These are phyloP conservation scores for Barnettozyma pratensis DNA, from an alignment of 805 yeast species.

Conservation along the genomic window DNA sequence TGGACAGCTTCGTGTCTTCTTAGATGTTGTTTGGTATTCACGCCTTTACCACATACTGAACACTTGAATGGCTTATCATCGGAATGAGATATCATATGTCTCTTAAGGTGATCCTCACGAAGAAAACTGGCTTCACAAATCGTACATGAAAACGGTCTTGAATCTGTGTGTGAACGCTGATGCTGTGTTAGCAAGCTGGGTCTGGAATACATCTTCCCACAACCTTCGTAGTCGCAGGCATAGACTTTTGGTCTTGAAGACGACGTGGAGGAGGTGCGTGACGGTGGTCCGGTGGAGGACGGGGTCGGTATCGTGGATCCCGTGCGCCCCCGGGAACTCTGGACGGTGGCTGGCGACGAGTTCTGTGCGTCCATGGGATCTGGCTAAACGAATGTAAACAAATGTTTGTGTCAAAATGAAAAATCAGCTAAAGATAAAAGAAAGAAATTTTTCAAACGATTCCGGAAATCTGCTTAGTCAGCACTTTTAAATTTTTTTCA, in stretches of 20 bases:
- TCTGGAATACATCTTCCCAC: constrained; percentile 71
- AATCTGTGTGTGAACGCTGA: constrained; percentile 67
- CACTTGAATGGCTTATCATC: constrained; percentile 69
- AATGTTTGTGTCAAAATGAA: neutral
- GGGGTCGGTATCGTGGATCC: neutral
- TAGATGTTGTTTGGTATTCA: constrained; percentile 74
- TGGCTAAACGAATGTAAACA: neutral
- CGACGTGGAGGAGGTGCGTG: constrained; percentile 21
- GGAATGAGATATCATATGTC: constrained; percentile 66
- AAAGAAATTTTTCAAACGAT: no score
- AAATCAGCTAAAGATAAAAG: no score
- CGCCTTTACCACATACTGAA: constrained; percentile 73
- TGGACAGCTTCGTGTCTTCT: constrained; percentile 82
- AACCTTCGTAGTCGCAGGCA: constrained; percentile 57
- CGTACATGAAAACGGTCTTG: constrained; percentile 68
- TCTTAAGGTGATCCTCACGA: constrained; percentile 73
- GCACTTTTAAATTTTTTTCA: neutral
- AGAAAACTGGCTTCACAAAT: constrained; percentile 62
- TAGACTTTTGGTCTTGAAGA: constrained; percentile 54
- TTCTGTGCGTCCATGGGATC: no score
- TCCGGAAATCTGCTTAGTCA: neutral
- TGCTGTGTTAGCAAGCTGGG: constrained; percentile 87
- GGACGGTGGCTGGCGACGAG: neutral
- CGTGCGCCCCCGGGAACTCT: no score
- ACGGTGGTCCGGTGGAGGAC: constrained; percentile 3